These are phyloP conservation scores for Exserohilum turcica DNA, from an alignment of 2,329 filamentous ascomycete species.

Conservation along the genomic window DNA sequence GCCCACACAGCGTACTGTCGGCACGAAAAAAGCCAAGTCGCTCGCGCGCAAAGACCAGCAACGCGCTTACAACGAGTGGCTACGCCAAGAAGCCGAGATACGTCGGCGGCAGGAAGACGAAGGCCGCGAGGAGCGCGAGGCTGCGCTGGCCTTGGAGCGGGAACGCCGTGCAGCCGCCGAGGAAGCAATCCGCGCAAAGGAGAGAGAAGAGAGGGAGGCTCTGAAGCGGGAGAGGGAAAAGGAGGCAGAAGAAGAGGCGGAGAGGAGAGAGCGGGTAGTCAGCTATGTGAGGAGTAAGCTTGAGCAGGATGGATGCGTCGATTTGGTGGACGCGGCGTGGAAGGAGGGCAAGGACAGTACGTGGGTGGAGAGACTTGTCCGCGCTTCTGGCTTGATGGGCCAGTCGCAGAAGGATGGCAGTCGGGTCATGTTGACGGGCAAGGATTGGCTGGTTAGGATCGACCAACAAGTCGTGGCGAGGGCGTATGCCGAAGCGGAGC, in stretches of 20 bases:
- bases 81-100: slow-evolving; percentile 54
- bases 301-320: slow-evolving; percentile 28
- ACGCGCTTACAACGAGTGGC: slow-evolving; percentile 56
- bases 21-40: slow-evolving; percentile 57
- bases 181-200: slow-evolving; percentile 49
- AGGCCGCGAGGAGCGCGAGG: slow-evolving; percentile 53
- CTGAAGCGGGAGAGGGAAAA: slow-evolving; percentile 45
- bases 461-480: slow-evolving; percentile 47
- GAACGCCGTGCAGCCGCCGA: slow-evolving; percentile 49
- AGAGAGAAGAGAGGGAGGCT: slow-evolving; percentile 48
- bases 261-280: slow-evolving; percentile 39
- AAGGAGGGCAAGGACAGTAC: slow-evolving; percentile 49
- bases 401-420: slow-evolving; percentile 30
- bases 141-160: slow-evolving; percentile 48
- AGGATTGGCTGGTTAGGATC: slow-evolving; percentile 52
- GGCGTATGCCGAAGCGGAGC: slow-evolving; percentile 47
- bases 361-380: slow-evolving; percentile 53
- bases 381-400: slow-evolving; percentile 48
- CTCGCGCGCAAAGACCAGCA: slow-evolving; percentile 53
- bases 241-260: slow-evolving; percentile 45
- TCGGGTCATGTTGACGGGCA: slow-evolving; percentile 51
- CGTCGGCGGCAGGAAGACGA: slow-evolving; percentile 51
- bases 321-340: slow-evolving; percentile 50
- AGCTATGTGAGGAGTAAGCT: slow-evolving; percentile 34
- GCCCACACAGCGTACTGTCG: slow-evolving; percentile 46